Conservation (phyloP, 192 early-diverging fungal species). For the Gamsiella multidivaricata region DNA sequence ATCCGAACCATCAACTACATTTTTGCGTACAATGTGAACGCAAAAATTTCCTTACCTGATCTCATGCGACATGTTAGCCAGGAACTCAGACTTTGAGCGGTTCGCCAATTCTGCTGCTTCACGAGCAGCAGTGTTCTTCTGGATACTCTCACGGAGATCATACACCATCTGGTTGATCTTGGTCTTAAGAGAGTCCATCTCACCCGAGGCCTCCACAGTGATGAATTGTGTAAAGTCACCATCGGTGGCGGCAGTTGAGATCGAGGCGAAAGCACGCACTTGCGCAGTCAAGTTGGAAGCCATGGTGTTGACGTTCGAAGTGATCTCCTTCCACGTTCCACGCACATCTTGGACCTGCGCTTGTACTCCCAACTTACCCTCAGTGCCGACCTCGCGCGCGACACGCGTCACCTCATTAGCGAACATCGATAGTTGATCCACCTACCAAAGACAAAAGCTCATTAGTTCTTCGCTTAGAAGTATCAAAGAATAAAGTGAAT, state of each 20-base stretch:
- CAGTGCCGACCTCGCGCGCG: constrained; percentile 79
- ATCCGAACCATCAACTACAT: neutral
- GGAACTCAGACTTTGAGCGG: constrained; percentile 78
- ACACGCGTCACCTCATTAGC: constrained; percentile 78
- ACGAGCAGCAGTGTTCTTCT: constrained; percentile 81
- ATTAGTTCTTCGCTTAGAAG: neutral
- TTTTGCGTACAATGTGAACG: no score
- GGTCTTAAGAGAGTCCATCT: constrained; percentile 86
- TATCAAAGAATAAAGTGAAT: neutral
- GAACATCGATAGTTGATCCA: constrained; percentile 66
- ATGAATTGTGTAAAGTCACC: constrained; percentile 80
- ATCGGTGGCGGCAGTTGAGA: constrained; percentile 76
- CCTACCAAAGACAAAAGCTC: constrained; percentile 15
- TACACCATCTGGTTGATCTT: constrained; percentile 90
- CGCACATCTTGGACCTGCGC: constrained; percentile 77
- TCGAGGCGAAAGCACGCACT: constrained; percentile 85
- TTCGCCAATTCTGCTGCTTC: constrained; percentile 86
- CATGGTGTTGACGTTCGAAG: constrained; percentile 81
- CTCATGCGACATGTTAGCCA: constrained; percentile 74
- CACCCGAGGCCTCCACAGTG: constrained; percentile 82
- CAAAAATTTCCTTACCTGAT: constrained; percentile 26
- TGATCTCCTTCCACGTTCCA: constrained; percentile 83
- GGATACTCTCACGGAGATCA: constrained; percentile 79
- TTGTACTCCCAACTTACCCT: constrained; percentile 82
- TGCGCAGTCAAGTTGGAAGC: constrained; percentile 79